phyloP scores from a whole-genome alignment of 768 basidiomycete genomes.

The Tricholoma matsutake region DNA sequence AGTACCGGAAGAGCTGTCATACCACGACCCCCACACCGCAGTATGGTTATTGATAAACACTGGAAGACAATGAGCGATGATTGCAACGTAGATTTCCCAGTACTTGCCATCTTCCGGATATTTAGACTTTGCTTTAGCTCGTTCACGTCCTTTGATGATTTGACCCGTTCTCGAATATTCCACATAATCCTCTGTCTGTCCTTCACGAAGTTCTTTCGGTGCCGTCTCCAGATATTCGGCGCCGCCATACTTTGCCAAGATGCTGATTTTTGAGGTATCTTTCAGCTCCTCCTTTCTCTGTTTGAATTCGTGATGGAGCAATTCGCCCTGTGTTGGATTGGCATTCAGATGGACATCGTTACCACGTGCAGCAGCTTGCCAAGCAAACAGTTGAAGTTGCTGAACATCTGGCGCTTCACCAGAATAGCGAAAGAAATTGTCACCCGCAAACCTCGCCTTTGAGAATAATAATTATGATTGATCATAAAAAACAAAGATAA shows the following conservation, averaged over 20 bases:
- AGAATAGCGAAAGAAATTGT: constrained; percentile 90
- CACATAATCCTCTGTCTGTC: constrained; percentile 96
- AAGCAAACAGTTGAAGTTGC: constrained; percentile 91
- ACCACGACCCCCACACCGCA: constrained; percentile 98
- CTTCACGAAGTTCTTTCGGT: constrained; percentile 90
- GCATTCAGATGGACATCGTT: constrained; percentile 96
- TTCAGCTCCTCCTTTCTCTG: constrained; percentile 91
- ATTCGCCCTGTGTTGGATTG: constrained; percentile 93
- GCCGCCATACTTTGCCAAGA: constrained; percentile 91
- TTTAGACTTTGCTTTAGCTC: constrained; percentile 83
- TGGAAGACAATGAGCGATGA: constrained; percentile 28
- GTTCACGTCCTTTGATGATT: constrained; percentile 88
- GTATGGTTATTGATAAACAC: constrained; percentile 93
- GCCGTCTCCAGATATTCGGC: constrained; percentile 86
- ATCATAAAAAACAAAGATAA: constrained; percentile 2
- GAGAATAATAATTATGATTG: neutral
- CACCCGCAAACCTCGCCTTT: constrained; percentile 89
- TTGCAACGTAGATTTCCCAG: constrained; percentile 4
- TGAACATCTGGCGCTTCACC: constrained; percentile 95
- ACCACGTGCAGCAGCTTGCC: constrained; percentile 91
- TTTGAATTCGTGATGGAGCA: constrained; percentile 86
- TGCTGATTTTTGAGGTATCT: constrained; percentile 84
- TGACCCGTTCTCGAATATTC: constrained; percentile 94
- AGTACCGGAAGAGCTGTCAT: constrained; percentile 56
- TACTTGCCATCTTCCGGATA: constrained; percentile 93